Conservation (phyloP, 176 grass and related monocot genomes). For the Oryza rufipogon region DNA sequence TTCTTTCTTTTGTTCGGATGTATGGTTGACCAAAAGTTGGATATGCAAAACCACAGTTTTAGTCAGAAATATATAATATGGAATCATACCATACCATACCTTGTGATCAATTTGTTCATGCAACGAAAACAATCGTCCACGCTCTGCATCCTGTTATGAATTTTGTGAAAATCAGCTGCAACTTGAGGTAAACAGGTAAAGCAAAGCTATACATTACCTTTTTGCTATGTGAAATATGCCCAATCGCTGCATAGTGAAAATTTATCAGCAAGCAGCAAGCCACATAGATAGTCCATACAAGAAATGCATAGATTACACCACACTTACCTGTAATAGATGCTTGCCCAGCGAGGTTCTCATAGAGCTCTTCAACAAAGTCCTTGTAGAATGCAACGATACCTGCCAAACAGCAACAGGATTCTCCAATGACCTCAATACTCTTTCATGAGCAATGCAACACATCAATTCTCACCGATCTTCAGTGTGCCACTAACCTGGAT, state of each 20-base stretch:
- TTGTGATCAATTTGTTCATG: conserved; percentile 90
- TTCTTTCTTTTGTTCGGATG: background rate
- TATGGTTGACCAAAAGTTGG: too few species aligned
- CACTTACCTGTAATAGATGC: conserved; percentile 75
- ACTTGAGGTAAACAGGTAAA: conserved; percentile 10
- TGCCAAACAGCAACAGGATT: conserved; percentile 25
- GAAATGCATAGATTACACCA: background rate
- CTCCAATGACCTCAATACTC: background rate
- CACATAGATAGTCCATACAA: background rate
- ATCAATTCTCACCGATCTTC: background rate
- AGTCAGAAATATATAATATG: background rate
- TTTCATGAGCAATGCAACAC: background rate
- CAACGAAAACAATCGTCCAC: conserved; percentile 74
- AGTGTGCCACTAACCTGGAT: conserved; percentile 54
- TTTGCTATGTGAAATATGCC: conserved; percentile 68
- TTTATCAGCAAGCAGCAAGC: conserved; percentile 41
- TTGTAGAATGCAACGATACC: conserved; percentile 79
- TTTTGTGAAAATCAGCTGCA: background rate
- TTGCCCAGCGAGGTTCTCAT: conserved; percentile 62
- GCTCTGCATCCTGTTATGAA: conserved; percentile 53
- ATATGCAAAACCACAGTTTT: background rate
- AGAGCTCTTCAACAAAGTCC: conserved; percentile 73
- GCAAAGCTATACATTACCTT: conserved; percentile 55
- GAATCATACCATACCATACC: conserved; percentile 42
- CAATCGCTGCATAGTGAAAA: conserved; percentile 58